These are phyloP conservation scores for Laburnicola sp. DNA, from an alignment of 2,329 filamentous ascomycete genomes.

Conservation along the genomic window DNA sequence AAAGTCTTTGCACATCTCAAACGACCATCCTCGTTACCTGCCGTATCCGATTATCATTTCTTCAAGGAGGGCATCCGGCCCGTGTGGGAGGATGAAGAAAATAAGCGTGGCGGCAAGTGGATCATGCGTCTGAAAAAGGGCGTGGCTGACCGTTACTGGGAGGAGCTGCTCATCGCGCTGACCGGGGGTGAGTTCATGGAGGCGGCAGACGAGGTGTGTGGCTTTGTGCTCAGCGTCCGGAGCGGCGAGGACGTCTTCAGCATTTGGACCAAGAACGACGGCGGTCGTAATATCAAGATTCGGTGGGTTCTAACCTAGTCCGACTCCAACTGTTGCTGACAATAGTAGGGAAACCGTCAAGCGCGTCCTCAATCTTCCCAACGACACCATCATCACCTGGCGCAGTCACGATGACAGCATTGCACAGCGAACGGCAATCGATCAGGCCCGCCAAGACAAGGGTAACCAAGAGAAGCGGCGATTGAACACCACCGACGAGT, in stretches of 20 bases:
- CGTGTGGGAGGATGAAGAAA: slow-evolving; percentile 98
- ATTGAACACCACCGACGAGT: slow-evolving; percentile 44
- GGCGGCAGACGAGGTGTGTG: slow-evolving; percentile 90
- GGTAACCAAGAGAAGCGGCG: slow-evolving; percentile 53
- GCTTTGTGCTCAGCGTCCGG: slow-evolving; percentile 88
- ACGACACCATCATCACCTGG: slow-evolving; percentile 89
- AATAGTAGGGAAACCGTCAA: slow-evolving; percentile 83
- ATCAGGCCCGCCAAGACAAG: slow-evolving; percentile 90
- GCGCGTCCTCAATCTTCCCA: slow-evolving; percentile 79
- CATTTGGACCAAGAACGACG: slow-evolving; percentile 95
- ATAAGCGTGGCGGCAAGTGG: slow-evolving; percentile 96
- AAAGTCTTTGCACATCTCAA: slow-evolving; percentile 86
- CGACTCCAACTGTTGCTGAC: slow-evolving; percentile 20
- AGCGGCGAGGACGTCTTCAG: slow-evolving; percentile 97
- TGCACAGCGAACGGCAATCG: slow-evolving; percentile 84
- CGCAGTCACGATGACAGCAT: slow-evolving; percentile 97
- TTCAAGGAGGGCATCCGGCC: slow-evolving; percentile 96
- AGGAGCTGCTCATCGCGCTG: slow-evolving; percentile 86
- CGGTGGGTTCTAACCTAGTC: slow-evolving; percentile 62
- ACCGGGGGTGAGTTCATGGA: slow-evolving; percentile 94
- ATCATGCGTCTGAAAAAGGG: slow-evolving; percentile 96
- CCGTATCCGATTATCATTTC: slow-evolving; percentile 96
- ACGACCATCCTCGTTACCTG: slow-evolving; percentile 80
- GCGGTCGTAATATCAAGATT: slow-evolving; percentile 92
- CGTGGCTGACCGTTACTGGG: slow-evolving; percentile 94